These are phyloP conservation scores for Penicillium sp. DNA, from an alignment of 2,329 filamentous ascomycete species.

Conservation along the genomic window DNA sequence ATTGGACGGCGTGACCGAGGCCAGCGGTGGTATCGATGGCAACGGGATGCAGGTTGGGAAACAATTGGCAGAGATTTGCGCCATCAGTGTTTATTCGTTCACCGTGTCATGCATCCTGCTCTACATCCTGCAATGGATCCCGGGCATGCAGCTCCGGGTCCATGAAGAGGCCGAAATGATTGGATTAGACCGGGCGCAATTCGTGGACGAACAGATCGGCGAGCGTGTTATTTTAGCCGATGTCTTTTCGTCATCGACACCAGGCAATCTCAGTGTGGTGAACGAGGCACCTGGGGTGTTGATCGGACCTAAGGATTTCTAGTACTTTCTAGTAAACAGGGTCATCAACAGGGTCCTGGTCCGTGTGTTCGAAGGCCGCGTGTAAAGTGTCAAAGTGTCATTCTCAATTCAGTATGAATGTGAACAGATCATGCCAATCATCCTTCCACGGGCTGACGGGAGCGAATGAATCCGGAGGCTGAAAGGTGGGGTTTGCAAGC, in stretches of 20 bases:
- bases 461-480: conserved; percentile 13
- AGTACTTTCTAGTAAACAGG: conserved; percentile 1
- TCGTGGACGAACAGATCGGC: conserved; percentile 58
- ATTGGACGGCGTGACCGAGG: conserved; percentile 51
- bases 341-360: background rate
- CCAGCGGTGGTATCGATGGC: conserved; percentile 54
- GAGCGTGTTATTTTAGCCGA: conserved; percentile 46
- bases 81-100: conserved; percentile 56
- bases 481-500: conserved; percentile 12
- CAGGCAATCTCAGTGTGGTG: background rate
- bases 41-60: conserved; percentile 56
- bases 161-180: conserved; percentile 56
- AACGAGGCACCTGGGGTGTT: conserved; percentile 3
- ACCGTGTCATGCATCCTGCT: conserved; percentile 53
- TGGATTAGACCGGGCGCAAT: conserved; percentile 56
- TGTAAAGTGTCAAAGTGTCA: conserved; percentile 8
- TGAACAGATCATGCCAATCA: conserved; percentile 4
- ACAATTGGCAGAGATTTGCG: conserved; percentile 57
- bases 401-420: conserved; percentile 1
- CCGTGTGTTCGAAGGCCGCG: background rate
- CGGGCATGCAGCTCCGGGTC: conserved; percentile 53
- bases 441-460: conserved; percentile 2
- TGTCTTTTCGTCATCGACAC: background rate
- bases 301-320: conserved; percentile 1
- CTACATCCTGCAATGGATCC: conserved; percentile 54